A percentile compares a stretch with the other conserved stretches of the same genome.
Conservation (phyloP, 768 basidiomycete genomes). For the Auriscalpium microsporum region DNA sequence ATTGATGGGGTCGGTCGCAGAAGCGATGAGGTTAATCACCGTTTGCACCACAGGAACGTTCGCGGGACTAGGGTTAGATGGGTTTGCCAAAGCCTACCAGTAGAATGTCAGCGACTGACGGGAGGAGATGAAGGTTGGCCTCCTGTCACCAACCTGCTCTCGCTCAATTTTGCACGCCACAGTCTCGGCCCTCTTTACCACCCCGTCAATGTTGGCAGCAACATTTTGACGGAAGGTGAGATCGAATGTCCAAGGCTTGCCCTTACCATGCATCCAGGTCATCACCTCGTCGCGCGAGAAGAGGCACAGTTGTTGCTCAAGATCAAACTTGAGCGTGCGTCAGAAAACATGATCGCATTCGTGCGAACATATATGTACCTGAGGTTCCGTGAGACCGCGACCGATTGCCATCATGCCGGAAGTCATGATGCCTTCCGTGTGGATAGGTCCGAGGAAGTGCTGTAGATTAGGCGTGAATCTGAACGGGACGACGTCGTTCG, state of each 20-base stretch:
- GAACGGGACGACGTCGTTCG: slow-evolving; percentile 90
- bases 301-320: slow-evolving; percentile 86
- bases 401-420: slow-evolving; percentile 88
- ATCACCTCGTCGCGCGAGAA: slow-evolving; percentile 92
- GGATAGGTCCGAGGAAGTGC: slow-evolving; percentile 79
- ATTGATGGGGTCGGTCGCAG: slow-evolving; percentile 78
- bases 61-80: slow-evolving; percentile 28
- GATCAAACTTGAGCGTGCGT: slow-evolving; percentile 53
- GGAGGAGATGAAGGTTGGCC: background rate
- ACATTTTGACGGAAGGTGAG: slow-evolving; percentile 45
- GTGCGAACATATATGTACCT: slow-evolving; percentile 39
- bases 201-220: slow-evolving; percentile 52
- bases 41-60: slow-evolving; percentile 65
- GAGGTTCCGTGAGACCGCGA: slow-evolving; percentile 82
- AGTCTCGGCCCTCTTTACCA: slow-evolving; percentile 73
- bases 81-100: slow-evolving; percentile 21
- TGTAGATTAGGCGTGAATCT: slow-evolving; percentile 96
- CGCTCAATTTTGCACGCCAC: slow-evolving; percentile 85
- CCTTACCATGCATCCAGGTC: slow-evolving; percentile 56
- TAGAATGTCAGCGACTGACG: background rate
- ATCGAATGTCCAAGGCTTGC: slow-evolving; percentile 52
- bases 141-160: slow-evolving; percentile 50
- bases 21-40: slow-evolving; percentile 73
- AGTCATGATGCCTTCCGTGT: slow-evolving; percentile 83
- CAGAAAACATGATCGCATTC: too few species aligned